These are phyloP conservation scores for Kernera saxatilis DNA, from an alignment of 345 rosid species.

Conservation along the genomic window DNA sequence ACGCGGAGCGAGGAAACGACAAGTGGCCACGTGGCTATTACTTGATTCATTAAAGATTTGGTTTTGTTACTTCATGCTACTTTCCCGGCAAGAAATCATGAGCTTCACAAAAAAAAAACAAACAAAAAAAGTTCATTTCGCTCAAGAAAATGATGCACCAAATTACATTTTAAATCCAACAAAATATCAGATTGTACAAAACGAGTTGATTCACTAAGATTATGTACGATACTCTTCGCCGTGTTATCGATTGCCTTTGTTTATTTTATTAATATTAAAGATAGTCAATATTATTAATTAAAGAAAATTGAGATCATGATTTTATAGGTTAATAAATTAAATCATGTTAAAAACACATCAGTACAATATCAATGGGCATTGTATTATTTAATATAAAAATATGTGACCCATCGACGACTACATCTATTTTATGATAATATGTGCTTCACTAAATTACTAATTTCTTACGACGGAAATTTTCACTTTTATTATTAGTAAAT, in stretches of 20 bases:
- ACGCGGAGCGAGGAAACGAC: conserved; percentile 25
- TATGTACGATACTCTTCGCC: conserved; percentile 1
- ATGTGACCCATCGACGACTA: not conserved
- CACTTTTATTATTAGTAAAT: not conserved
- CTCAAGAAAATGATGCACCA: conserved; percentile 11
- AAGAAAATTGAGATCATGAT: not conserved
- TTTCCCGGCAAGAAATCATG: conserved; percentile 11
- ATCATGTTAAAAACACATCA: not conserved
- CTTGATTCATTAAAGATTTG: conserved; percentile 13
- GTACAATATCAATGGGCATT: not conserved
- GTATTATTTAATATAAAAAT: not conserved
- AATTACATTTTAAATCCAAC: not conserved
- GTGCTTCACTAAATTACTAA: not conserved
- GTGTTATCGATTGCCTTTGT: not conserved
- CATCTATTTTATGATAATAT: not conserved
- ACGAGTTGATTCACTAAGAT: conserved; percentile 27
- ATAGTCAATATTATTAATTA: not conserved
- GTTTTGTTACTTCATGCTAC: conserved; percentile 9
- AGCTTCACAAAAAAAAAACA: not conserved
- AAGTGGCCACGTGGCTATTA: conserved; percentile 19
- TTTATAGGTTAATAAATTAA: not conserved
- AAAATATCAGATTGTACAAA: conserved; percentile 17
- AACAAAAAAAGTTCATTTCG: not conserved
- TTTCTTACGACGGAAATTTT: not conserved
- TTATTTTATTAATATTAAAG: not conserved